Base-by-base conservation (phyloP, 2,329 filamentous ascomycete genomes). In the Pseudogymnoascus sp. region DNA sequence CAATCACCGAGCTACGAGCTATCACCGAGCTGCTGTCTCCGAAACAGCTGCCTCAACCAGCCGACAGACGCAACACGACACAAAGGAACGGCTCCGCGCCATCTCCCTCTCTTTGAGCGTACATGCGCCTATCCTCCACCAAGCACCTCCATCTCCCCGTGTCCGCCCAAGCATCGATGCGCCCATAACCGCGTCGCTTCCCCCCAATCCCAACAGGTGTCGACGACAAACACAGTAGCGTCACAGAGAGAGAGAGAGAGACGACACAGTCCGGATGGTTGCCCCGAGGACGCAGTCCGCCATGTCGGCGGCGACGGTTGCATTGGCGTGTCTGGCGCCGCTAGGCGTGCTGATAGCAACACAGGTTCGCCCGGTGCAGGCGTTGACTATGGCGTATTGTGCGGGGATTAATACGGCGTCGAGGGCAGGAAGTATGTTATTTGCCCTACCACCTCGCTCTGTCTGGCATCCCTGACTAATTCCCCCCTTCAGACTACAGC, bases 371-470 rank as follows among this genome's bases (percentile, higher is more conserved):
- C 47, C 47, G 14, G 47, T 54, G 23, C 47, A 54, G 47, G 47
- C 47, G n/a, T 6, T 54, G 47, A 26, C 29, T 16, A 31, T 54
- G 3, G 47, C 47, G 8, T 54, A 54, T 31, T 54, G 47, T 54
- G 47, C 47, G 23, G 47, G 47, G 47, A 54, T 54, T 54, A 54
- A 54, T 31, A 54, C 47, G 47, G 47, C 47, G 1, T 54, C 47
- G 16, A 54, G 26, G 47, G 3, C 47, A 1, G 47, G 47, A 7
- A 54, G 47, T 54, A 54, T 31, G 47, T 31, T 31, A 10, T 54
- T 16, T 2, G 26, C 23, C 2, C 31, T 10, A 29, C 29, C 4
- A 11, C 47, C 26, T 54, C 7, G 8, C 18, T 16, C 47, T 4
- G 5, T 5, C 26, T 29, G 45, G 26, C 21, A 2, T 5, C 23